Evolutionary conservation across 179 eudicot species (phyloP).

Genomic region (Silene vulgaris): DNA sequence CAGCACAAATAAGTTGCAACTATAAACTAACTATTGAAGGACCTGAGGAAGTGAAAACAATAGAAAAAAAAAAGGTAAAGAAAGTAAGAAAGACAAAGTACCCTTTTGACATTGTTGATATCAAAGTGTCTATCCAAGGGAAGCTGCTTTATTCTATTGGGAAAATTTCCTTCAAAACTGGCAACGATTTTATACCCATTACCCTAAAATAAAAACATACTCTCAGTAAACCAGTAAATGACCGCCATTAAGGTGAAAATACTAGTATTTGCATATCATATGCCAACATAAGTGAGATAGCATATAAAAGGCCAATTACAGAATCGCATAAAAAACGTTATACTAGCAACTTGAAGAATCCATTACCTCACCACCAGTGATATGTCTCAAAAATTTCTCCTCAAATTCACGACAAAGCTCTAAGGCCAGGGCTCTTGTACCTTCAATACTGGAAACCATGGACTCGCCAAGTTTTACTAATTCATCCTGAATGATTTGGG

Average conservation of each 20-base stretch:
- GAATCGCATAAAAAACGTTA: background rate
- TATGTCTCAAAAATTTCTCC: conserved; percentile 89
- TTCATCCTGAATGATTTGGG: conserved; percentile 92
- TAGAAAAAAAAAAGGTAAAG: background rate
- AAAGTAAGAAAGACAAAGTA: conserved; percentile 24
- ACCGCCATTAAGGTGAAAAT: background rate
- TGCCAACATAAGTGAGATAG: conserved; percentile 3
- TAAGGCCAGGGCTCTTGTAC: conserved; percentile 89
- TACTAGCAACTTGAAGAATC: conserved; percentile 12
- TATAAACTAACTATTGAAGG: no score
- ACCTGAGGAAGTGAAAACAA: background rate
- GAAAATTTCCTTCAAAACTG: conserved; percentile 98
- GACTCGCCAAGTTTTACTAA: conserved; percentile 87
- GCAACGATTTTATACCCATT: conserved; percentile 95
- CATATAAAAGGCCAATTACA: background rate
- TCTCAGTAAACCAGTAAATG: background rate
- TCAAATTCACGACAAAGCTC: conserved; percentile 99
- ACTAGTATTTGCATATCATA: background rate
- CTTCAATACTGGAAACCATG: conserved; percentile 85
- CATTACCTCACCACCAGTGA: conserved; percentile 91
- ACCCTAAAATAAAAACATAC: conserved; percentile 45
- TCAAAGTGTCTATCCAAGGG: conserved; percentile 98
- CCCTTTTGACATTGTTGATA: conserved; percentile 95
- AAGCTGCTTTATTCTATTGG: conserved; percentile 94
- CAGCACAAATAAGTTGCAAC: background rate